These are phyloP conservation scores for Blumeriella jaapii DNA, from an alignment of 2,329 filamentous ascomycete species.

Conservation along the genomic window DNA sequence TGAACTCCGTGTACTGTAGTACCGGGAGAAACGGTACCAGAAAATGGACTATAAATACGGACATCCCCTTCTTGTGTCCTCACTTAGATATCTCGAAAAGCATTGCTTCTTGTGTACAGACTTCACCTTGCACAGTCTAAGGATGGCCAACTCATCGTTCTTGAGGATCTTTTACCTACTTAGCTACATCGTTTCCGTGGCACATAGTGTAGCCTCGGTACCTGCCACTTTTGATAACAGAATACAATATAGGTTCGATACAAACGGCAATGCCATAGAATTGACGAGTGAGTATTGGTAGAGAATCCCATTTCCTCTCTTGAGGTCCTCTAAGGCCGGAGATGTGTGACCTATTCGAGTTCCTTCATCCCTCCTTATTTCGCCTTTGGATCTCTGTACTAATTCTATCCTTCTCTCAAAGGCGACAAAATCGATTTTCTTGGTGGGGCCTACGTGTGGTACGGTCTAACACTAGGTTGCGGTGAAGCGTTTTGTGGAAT, in stretches of 20 bases:
- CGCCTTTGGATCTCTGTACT: neutral
- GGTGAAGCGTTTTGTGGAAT: constrained; percentile 18
- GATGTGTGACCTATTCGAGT: too few species aligned
- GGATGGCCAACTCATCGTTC: constrained; percentile 4
- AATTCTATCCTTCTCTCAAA: too few species aligned
- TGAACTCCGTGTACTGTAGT: too few species aligned
- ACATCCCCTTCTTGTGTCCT: too few species aligned
- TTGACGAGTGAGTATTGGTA: constrained; percentile 5
- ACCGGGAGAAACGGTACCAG: too few species aligned
- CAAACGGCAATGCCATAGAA: constrained; percentile 19
- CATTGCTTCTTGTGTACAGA: too few species aligned
- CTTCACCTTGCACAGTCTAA: neutral
- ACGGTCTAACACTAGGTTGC: constrained; percentile 15
- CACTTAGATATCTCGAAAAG: too few species aligned
- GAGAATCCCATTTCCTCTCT: too few species aligned
- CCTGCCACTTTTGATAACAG: constrained; percentile 13
- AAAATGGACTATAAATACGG: too few species aligned
- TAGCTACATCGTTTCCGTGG: neutral
- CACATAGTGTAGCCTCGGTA: constrained; percentile 6
- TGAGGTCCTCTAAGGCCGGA: too few species aligned
- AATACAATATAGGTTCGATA: constrained; percentile 17
- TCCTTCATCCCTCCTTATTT: too few species aligned
- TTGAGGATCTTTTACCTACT: constrained; percentile 3
- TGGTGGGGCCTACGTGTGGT: constrained; percentile 17
- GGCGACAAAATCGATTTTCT: constrained; percentile 21